Base-by-base conservation (phyloP, 805 yeast genomes). In the Kodamaea neixiangensis region DNA sequence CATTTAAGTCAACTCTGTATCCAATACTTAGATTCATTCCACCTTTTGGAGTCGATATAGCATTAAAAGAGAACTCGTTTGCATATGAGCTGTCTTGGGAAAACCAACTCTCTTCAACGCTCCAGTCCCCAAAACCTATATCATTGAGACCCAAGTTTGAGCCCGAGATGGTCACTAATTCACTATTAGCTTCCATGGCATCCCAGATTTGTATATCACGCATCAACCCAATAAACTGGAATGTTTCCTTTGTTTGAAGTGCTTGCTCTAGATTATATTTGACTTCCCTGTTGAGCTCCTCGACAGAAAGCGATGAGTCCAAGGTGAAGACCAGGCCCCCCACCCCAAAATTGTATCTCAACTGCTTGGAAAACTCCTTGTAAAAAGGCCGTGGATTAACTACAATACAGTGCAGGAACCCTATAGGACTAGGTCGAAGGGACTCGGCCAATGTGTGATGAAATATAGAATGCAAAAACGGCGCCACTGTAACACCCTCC, bases 401-500 rank as follows among this genome's bases (percentile, higher is more conserved):
- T 15, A 19, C 29, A 7, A 20, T 7, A 21, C 13, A 21, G 11
- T 40, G 44, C n/a, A 11, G 14, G 13, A 19, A 10, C 5, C 14
- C 25, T 22, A 22, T 22, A 5, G 29, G 44, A 20, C 31, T 40
- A 15, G 11, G 9, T 3, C 15, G 3, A 5, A 40, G n/a, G 6
- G 19, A 25, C 31, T 19, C 44, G 29, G 13, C 18, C 19, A 43
- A 31, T 4, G 38, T 13, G 25, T 43, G 38, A 15, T 43, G 46
- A 15, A 43, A 14, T 3, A 43, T 14, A 13, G 46, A 18, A 21
- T 43, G 46, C 25, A 43, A 31, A 11, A 43, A 43, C 17, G 46
- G 46, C 6, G 39, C 33, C 14, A 43, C 9, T 6, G 33, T 22
- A 13, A 18, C n/a, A 3, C 17, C 25, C 38, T 29, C 39, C 14